Base-by-base conservation (phyloP, 768 basidiomycete genomes). In the Trametes cubensis region DNA sequence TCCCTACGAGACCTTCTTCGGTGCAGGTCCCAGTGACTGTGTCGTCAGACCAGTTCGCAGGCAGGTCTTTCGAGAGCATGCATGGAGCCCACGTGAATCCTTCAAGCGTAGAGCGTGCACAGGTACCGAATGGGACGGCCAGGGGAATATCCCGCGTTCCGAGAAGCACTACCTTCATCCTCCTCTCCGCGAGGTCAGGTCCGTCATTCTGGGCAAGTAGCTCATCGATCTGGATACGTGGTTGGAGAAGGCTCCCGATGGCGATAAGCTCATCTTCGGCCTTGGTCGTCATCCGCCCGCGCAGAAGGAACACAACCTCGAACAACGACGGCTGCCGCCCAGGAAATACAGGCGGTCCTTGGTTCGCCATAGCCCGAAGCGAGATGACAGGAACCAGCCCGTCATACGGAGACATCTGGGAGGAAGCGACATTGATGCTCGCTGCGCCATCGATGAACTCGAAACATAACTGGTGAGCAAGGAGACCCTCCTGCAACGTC, bases 191-290 rank as follows among this genome's bases (percentile, higher is more conserved):
- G 13, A 30, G 39, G 28, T 61, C 47, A 6, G 53, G 53, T 8
- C 53, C 55, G 13, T 6, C 28, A 13, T 30, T 48, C 30, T 25
- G 17, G 38, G 41, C 25, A 28, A 64, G 55, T 7, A 64, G 47
- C 10, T 26, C 25, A 18, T 51, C 52, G 14, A 44, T 23, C 2
- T 54, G 34, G 39, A 60, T 23, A 13, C 42, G 30, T 14, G 55
- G 26, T 6, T 38, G 47, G 6, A 61, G 52, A 3, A 63, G 55
- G 34, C 58, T 60, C 17, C 54, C 49, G n/a, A 64, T 56, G 6
- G 63, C 53, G 25, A 64, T 39, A 18, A 44, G 34, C 49, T 64
- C 63, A 42, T 64, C 62, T 26, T 55, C 62, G 5, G 39, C 25
- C 17, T 64, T 60, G 14, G 50, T 60, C 10, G 53, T 60, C 6